Base-by-base conservation (phyloP, 768 basidiomycete genomes). In the Mycena rebaudengoi region DNA sequence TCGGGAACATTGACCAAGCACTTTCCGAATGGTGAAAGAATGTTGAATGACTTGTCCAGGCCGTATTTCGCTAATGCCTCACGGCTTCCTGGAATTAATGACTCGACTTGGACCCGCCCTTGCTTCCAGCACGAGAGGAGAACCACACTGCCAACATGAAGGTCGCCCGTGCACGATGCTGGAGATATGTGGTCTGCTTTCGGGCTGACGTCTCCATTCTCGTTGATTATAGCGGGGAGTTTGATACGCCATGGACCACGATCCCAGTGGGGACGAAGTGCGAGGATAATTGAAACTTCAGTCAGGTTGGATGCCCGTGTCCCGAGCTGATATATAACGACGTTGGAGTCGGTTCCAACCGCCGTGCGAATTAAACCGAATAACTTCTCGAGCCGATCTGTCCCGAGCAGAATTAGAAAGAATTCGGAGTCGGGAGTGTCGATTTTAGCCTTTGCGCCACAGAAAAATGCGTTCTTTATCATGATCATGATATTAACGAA, bases 391-490 rank as follows among this genome's bases (percentile, higher is more conserved):
- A 80, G 69, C 0, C 75, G 69, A 60, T 82, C 76, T 0, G 79
- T 82, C n/a, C 80, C 80, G 2, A 81, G 61, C 0, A 80, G 70
- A 8, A 78, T 76, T 2, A 81, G 32, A 50, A 62, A 80, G 56
- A 82, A 80, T 37, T 69, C 26, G 0, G 69, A 67, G 44, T 74
- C 58, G 0, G 76, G 76, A 51, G 73, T 50, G 46, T 80, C 73
- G 4, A 74, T 61, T 43, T 81, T 79, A 16, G 72, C 62, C 57
- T 80, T 82, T 1, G 74, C 78, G 20, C 81, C 71, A 51, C 79
- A 81, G 48, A 80, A 80, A 45, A 62, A 79, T 0, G 60, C 70
- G 55, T 80, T 81, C 68, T 79, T 82, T 57, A 81, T 71, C 76
- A 78, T 78, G 5, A 76, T 60, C 70, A 73, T 71, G 40, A 80